Evolutionary conservation across 169 alveolate species (phyloP).

Genomic region (Theileria annulata): DNA sequence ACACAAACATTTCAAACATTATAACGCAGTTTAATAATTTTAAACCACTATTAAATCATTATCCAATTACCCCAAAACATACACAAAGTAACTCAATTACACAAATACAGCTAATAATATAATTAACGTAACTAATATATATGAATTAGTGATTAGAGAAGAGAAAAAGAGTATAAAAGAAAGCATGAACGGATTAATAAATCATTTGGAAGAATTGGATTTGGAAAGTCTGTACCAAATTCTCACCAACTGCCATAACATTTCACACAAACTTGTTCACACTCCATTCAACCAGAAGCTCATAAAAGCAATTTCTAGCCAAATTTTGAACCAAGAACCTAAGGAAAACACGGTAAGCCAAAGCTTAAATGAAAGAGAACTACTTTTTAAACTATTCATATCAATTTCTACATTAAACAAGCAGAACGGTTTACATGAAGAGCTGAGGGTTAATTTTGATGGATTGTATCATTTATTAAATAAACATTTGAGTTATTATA

Average conservation of each 20-base stretch:
- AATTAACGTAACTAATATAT: neutral
- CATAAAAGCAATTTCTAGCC: neutral
- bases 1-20: neutral
- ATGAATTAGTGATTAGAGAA: conserved; percentile 3
- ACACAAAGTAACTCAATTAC: neutral
- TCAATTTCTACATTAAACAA: neutral
- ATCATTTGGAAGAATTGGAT: conserved; percentile 26
- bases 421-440: neutral
- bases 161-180: conserved; percentile 6
- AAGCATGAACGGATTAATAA: conserved; percentile 15
- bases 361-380: neutral
- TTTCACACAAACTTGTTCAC: neutral
- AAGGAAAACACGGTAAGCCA: neutral
- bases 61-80: neutral
- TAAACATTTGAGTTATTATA: neutral
- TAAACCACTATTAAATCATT: neutral
- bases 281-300: neutral
- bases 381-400: neutral
- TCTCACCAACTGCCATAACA: neutral
- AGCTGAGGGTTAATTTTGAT: conserved; percentile 11
- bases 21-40: neutral
- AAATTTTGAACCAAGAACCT: neutral
- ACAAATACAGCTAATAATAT: too few species aligned
- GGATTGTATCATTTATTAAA: neutral
- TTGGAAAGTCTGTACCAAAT: neutral